A percentile compares a stretch with the other conserved stretches of the same genome.
Evolutionary conservation across 345 rosid genomes (phyloP).

Genomic region (Salix udensis): DNA sequence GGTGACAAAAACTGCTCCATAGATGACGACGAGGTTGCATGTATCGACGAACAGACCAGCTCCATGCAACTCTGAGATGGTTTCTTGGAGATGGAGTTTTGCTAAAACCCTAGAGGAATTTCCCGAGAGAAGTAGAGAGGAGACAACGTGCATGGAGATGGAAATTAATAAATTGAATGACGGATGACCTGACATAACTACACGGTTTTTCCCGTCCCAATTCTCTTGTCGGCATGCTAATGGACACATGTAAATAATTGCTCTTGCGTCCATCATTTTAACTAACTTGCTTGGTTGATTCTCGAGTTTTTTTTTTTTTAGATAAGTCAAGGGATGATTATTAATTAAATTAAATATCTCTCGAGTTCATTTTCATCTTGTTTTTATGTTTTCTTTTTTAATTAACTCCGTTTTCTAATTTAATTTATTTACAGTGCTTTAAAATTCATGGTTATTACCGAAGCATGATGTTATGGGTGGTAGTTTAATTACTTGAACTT

Average conservation of each 20-base stretch:
- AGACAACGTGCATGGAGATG: constrained; percentile 39
- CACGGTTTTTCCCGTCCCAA: constrained; percentile 36
- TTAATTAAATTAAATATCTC: too few species aligned
- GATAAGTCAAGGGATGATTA: background rate
- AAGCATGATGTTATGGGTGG: background rate
- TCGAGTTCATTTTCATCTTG: background rate
- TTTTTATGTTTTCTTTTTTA: too few species aligned
- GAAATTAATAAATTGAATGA: constrained; percentile 8
- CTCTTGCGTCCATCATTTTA: background rate
- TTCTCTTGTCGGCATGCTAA: constrained; percentile 42
- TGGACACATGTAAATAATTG: constrained; percentile 30
- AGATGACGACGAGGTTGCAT: background rate
- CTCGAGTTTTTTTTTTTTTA: background rate
- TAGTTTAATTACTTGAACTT: constrained; percentile 8
- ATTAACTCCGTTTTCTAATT: background rate
- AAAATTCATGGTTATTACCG: background rate
- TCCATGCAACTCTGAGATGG: constrained; percentile 10
- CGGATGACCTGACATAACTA: constrained; percentile 41
- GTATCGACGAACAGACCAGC: background rate
- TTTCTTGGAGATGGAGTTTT: constrained; percentile 37
- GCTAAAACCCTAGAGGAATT: constrained; percentile 28
- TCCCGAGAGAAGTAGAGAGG: constrained; percentile 2
- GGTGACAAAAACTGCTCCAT: constrained; percentile 4
- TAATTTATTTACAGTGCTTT: too few species aligned
- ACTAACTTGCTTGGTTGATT: too few species aligned